Percentiles rank a stretch among this genome's conserved stretches.
Evolutionary conservation across 352 stramenopile species (phyloP).

Genomic region (Globisporangium uncinulatum): DNA sequence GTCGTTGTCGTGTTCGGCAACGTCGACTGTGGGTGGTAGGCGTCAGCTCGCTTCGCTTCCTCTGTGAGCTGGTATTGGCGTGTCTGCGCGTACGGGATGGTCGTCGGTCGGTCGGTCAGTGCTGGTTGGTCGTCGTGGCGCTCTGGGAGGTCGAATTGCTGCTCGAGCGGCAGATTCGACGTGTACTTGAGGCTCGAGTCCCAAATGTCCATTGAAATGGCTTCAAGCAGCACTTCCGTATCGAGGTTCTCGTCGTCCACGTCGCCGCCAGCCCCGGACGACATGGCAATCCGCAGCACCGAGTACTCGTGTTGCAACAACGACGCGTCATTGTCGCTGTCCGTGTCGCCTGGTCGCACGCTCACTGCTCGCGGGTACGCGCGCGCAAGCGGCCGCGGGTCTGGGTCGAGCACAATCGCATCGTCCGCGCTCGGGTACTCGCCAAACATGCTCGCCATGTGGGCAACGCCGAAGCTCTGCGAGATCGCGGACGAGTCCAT

Average conservation of each 20-base stretch:
- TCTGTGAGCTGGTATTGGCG: background rate
- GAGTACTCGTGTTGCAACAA: conserved; percentile 38
- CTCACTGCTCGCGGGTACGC: conserved; percentile 11
- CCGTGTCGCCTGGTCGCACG: no score
- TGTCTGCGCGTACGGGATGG: conserved; percentile 1
- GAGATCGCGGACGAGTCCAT: conserved; percentile 61
- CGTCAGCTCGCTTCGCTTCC: conserved; percentile 2
- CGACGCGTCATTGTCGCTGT: conserved; percentile 8
- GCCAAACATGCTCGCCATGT: conserved; percentile 49
- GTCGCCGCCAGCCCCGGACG: conserved; percentile 36
- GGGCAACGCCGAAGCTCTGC: conserved; percentile 34
- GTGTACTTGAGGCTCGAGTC: conserved; percentile 79
- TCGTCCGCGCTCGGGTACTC: conserved; percentile 49
- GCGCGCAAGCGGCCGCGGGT: conserved; percentile 26
- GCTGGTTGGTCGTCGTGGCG: conserved; percentile 11
- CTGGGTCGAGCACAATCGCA: conserved; percentile 59
- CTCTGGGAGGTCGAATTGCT: conserved; percentile 58
- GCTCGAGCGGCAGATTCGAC: conserved; percentile 62
- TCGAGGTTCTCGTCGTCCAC: conserved; percentile 51
- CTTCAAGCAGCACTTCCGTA: conserved; percentile 76
- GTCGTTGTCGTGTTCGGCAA: conserved; percentile 1
- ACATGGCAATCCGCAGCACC: conserved; percentile 78
- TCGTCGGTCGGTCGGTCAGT: background rate
- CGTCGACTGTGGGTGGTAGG: background rate
- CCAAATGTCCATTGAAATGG: conserved; percentile 86